Conservation (phyloP, 2,329 filamentous ascomycete genomes). For the Botrytis squamosa region DNA sequence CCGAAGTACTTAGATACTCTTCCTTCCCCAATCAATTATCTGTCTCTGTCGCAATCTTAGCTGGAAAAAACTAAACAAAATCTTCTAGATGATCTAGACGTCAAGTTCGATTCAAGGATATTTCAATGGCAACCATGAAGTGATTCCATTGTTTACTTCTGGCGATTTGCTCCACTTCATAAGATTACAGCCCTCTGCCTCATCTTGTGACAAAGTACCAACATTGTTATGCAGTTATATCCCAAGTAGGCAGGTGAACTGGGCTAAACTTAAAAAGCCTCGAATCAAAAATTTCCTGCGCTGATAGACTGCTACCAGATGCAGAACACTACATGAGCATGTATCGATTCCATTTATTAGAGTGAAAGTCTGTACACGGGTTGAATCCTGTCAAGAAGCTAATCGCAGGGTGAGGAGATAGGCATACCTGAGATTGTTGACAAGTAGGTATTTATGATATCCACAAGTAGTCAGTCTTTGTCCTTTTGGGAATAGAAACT, state of each 20-base stretch:
- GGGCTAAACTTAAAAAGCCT: not conserved
- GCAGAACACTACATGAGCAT: no score
- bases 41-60: conserved; percentile 41
- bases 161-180: not conserved
- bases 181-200: not conserved
- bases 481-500: not conserved
- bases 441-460: not conserved
- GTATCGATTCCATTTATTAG: not conserved
- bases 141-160: not conserved
- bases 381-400: not conserved
- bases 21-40: conserved; percentile 45
- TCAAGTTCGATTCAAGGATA: not conserved
- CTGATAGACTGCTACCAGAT: not conserved
- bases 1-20: not conserved
- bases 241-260: not conserved
- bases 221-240: not conserved
- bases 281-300: not conserved
- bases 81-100: no score
- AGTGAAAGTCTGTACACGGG: not conserved
- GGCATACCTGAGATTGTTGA: not conserved
- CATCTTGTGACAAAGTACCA: not conserved
- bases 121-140: not conserved
- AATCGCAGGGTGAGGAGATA: not conserved
- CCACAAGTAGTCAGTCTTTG: not conserved
- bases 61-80: conserved; percentile 22